A percentile compares a stretch with the other conserved stretches of the same genome.
Evolutionary conservation across 2,329 filamentous ascomycete species (phyloP).

Genomic region (Calonectria hawksworthii): DNA sequence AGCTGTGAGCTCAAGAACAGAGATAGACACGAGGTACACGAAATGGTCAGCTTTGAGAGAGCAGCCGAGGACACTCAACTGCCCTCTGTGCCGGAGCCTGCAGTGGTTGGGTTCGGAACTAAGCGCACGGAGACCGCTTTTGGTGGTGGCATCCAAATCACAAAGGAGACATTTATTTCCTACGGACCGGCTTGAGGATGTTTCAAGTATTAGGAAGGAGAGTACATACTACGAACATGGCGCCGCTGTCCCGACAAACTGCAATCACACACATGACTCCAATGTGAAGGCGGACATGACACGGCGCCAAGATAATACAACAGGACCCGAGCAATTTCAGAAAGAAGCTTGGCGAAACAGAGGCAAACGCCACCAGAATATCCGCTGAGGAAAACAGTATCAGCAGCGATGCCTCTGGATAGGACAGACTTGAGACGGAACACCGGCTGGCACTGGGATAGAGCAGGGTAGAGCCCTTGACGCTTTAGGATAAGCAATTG

Average conservation of each 20-base stretch:
- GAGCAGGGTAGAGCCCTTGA: not conserved
- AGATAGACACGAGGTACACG: conserved; percentile 33
- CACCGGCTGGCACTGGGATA: conserved; percentile 15
- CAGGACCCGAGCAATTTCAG: not conserved
- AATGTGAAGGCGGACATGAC: not conserved
- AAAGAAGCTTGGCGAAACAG: not conserved
- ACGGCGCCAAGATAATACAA: not conserved
- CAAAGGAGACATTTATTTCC: conserved; percentile 42
- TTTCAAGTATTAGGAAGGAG: not conserved
- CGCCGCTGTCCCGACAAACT: conserved; percentile 28
- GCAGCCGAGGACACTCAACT: conserved; percentile 27
- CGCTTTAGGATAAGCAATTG: not conserved
- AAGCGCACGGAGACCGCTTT: conserved; percentile 29
- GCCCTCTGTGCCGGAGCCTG: conserved; percentile 33
- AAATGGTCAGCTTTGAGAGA: conserved; percentile 42
- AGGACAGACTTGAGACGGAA: conserved; percentile 25
- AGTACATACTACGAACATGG: not conserved
- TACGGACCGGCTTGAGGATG: conserved; percentile 34
- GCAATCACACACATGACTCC: not conserved
- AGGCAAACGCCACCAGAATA: not conserved
- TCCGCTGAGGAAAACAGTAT: conserved; percentile 25
- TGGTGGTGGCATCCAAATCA: conserved; percentile 40
- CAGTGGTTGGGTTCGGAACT: conserved; percentile 38
- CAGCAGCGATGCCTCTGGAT: conserved; percentile 7
- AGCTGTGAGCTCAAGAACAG: conserved; percentile 22